Evolutionary conservation across 495 filamentous ascomycete genomes (phyloP).

Genomic region (Aspergillus mulundensis): DNA sequence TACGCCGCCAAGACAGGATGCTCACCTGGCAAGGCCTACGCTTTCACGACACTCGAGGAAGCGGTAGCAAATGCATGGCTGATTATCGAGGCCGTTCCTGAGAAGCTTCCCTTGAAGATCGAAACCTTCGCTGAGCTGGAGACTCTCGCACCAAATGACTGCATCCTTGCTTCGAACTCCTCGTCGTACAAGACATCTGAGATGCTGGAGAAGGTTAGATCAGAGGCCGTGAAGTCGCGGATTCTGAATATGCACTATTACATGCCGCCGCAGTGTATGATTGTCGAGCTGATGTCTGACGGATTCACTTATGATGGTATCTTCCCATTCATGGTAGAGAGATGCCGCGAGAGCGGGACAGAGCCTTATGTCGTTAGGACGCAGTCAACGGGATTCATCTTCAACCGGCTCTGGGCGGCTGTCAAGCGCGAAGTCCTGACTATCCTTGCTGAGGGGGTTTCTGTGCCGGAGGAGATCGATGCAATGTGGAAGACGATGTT

Average conservation of each 20-base stretch:
- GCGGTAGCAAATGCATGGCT: slow-evolving; percentile 25
- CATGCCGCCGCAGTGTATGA: slow-evolving; percentile 46
- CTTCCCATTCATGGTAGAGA: slow-evolving; percentile 37
- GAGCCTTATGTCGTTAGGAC: slow-evolving; percentile 30
- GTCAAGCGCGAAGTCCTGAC: slow-evolving; percentile 50
- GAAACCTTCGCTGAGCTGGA: slow-evolving; percentile 47
- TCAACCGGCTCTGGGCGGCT: slow-evolving; percentile 57
- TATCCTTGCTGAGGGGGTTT: slow-evolving; percentile 49
- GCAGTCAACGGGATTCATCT: slow-evolving; percentile 54
- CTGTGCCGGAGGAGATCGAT: slow-evolving; percentile 46
- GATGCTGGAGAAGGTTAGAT: slow-evolving; percentile 23
- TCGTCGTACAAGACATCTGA: slow-evolving; percentile 43
- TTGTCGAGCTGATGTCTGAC: slow-evolving; percentile 55
- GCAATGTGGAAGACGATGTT: slow-evolving; percentile 33
- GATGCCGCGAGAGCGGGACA: slow-evolving; percentile 40
- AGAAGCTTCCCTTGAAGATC: slow-evolving; percentile 49
- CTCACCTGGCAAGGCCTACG: slow-evolving; percentile 22
- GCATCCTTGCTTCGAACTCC: slow-evolving; percentile 51
- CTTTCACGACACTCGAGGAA: slow-evolving; percentile 30
- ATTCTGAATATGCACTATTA: slow-evolving; percentile 50
- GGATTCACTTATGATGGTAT: slow-evolving; percentile 43
- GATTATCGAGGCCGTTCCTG: slow-evolving; percentile 53
- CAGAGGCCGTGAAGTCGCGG: slow-evolving; percentile 11
- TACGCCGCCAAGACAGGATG: slow-evolving; percentile 31
- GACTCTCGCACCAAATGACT: slow-evolving; percentile 32